These are phyloP conservation scores for Cercospora beticola DNA, from an alignment of 2,329 filamentous ascomycete genomes.

Conservation along the genomic window DNA sequence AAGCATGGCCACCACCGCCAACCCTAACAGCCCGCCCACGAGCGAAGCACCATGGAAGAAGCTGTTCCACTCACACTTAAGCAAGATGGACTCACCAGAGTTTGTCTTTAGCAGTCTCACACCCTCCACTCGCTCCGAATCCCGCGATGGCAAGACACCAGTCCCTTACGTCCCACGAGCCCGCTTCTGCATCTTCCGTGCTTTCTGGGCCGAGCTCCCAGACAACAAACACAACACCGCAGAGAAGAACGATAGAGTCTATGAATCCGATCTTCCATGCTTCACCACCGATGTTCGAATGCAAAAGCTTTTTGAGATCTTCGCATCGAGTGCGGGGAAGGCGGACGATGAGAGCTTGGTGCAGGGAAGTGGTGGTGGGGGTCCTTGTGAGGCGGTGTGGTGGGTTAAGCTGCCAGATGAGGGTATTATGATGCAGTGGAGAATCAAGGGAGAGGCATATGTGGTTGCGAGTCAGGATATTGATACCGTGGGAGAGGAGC, in stretches of 20 bases:
- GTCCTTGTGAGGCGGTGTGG: constrained; percentile 76
- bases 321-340: constrained; percentile 51
- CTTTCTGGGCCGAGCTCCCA: constrained; percentile 75
- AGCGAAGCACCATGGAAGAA: constrained; percentile 53
- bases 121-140: constrained; percentile 27
- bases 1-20: constrained; percentile 50
- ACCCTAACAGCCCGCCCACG: constrained; percentile 36
- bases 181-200: constrained; percentile 80
- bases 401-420: constrained; percentile 59
- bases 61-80: constrained; percentile 51
- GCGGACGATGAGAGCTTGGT: constrained; percentile 46
- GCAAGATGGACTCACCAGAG: constrained; percentile 50
- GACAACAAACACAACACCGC: constrained; percentile 72
- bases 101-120: constrained; percentile 54
- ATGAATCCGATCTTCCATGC: constrained; percentile 73
- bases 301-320: constrained; percentile 75
- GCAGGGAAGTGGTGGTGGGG: constrained; percentile 61
- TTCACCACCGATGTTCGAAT: constrained; percentile 89
- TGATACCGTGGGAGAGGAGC: constrained; percentile 48
- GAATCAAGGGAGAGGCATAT: constrained; percentile 73
- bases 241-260: constrained; percentile 67
- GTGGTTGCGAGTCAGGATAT: constrained; percentile 67
- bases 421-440: constrained; percentile 75
- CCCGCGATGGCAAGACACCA: constrained; percentile 38
- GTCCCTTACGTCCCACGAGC: constrained; percentile 55